phyloP scores from a whole-genome alignment of 2,329 filamentous ascomycete species.

The Aspergillus sp. region DNA sequence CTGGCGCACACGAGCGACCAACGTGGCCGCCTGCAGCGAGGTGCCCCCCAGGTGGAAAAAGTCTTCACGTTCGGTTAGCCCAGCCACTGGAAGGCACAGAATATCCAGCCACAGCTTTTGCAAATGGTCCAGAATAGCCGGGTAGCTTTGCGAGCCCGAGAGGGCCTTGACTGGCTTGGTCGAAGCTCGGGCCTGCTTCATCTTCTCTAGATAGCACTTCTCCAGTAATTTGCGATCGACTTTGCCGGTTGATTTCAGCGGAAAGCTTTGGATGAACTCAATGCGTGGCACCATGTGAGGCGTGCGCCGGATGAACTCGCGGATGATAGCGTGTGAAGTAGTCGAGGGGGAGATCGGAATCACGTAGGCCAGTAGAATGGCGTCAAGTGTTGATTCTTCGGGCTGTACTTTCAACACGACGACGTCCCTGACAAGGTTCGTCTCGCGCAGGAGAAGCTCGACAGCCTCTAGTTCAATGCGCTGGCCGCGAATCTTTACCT shows the following conservation, averaged over 20 bases:
- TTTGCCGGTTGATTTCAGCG: conserved; percentile 73
- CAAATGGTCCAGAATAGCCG: neutral
- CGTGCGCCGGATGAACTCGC: neutral
- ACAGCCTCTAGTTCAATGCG: conserved; percentile 56
- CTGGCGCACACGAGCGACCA: too few relatives aligned
- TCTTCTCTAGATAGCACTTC: conserved; percentile 4
- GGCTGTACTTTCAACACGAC: conserved; percentile 18
- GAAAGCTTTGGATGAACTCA: conserved; percentile 66
- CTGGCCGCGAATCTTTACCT: conserved; percentile 54
- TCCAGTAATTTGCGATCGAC: conserved; percentile 43
- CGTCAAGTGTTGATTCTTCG: conserved; percentile 10
- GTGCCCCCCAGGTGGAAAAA: too few relatives aligned
- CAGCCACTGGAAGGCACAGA: conserved; percentile 3
- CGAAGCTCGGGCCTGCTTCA: neutral
- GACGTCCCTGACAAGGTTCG: conserved; percentile 18
- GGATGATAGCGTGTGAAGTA: conserved; percentile 26
- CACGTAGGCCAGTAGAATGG: conserved; percentile 23
- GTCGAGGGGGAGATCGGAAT: conserved; percentile 5
- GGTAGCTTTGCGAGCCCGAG: neutral
- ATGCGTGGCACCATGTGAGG: conserved; percentile 64
- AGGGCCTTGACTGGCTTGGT: neutral
- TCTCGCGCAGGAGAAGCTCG: conserved; percentile 14
- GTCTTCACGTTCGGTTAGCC: too few relatives aligned
- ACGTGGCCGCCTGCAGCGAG: too few relatives aligned
- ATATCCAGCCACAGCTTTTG: neutral